Conservation (phyloP, 2,329 filamentous ascomycete species). For the Penicillium psychrosexuale region DNA sequence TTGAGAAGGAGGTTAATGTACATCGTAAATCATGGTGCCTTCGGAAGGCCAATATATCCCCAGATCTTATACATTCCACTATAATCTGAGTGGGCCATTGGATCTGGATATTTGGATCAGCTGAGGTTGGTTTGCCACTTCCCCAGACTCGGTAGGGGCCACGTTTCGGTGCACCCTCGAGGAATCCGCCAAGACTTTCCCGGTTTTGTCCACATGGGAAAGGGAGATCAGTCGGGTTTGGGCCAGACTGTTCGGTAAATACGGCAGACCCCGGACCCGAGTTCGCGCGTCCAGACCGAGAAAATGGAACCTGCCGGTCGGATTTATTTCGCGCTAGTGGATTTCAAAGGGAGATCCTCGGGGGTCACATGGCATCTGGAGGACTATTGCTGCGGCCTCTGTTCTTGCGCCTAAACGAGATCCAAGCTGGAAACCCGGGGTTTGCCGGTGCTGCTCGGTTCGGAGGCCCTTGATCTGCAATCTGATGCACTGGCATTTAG, state of each 20-base stretch:
- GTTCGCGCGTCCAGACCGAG: conserved; percentile 10
- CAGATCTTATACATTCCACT: conserved; percentile 5
- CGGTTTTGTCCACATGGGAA: neutral
- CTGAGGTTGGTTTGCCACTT: conserved; percentile 18
- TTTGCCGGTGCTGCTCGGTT: conserved; percentile 2
- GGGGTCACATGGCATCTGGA: neutral
- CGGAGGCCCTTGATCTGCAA: conserved; percentile 1
- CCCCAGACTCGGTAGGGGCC: conserved; percentile 18
- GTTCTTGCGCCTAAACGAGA: neutral
- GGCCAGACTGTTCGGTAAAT: conserved; percentile 19
- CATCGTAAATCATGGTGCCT: neutral
- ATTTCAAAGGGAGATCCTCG: neutral
- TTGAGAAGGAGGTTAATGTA: conserved; percentile 4
- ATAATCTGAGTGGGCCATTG: conserved; percentile 11
- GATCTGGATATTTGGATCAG: conserved; percentile 3
- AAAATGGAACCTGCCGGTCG: conserved; percentile 2
- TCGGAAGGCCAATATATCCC: neutral
- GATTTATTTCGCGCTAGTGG: neutral
- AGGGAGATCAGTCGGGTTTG: neutral
- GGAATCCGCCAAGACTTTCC: conserved; percentile 2
- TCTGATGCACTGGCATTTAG: conserved; percentile 2
- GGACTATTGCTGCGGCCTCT: neutral
- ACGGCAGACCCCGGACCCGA: conserved; percentile 18
- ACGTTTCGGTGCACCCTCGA: conserved; percentile 9
- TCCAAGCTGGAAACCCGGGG: neutral